Conservation (phyloP, 768 basidiomycete genomes). For the Clitopilus hobsonii region DNA sequence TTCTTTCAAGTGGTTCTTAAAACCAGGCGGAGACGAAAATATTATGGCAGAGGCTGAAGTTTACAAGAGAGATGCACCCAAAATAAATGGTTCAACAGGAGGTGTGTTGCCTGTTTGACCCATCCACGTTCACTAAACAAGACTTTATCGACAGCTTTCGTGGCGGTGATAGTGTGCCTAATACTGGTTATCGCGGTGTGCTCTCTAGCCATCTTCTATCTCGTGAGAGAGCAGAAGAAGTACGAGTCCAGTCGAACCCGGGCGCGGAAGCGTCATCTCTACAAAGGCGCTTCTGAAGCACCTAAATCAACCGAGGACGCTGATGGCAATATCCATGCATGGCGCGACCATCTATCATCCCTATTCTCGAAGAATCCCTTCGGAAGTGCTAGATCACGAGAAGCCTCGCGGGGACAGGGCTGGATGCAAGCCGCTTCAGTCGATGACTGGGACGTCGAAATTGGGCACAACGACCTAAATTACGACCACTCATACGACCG, state of each 20-base stretch:
- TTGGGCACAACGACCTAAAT: no score
- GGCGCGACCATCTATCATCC: constrained; percentile 4
- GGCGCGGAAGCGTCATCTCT: constrained; percentile 18
- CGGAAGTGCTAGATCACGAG: neutral
- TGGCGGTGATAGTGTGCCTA: constrained; percentile 54
- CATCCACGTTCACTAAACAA: neutral
- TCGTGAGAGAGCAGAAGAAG: constrained; percentile 47
- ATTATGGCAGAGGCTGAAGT: constrained; percentile 3
- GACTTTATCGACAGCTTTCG: constrained; percentile 41
- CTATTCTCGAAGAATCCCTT: neutral
- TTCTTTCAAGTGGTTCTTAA: no score
- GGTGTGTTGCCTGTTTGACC: constrained; percentile 27
- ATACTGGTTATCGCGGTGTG: constrained; percentile 48
- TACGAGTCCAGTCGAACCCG: constrained; percentile 31
- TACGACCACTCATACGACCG: neutral
- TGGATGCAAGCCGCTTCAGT: constrained; percentile 48
- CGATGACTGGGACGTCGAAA: constrained; percentile 40
- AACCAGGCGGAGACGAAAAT: no score
- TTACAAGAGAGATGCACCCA: constrained; percentile 32
- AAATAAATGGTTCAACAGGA: constrained; percentile 45
- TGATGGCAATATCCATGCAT: constrained; percentile 2
- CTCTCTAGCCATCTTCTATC: constrained; percentile 49
- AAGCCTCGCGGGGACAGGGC: constrained; percentile 23
- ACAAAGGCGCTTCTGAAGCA: constrained; percentile 4
- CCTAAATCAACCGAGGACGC: constrained; percentile 10